Evolutionary conservation across 1,139 yeast species (phyloP).

Genomic region (Geotrichum macrosporum): DNA sequence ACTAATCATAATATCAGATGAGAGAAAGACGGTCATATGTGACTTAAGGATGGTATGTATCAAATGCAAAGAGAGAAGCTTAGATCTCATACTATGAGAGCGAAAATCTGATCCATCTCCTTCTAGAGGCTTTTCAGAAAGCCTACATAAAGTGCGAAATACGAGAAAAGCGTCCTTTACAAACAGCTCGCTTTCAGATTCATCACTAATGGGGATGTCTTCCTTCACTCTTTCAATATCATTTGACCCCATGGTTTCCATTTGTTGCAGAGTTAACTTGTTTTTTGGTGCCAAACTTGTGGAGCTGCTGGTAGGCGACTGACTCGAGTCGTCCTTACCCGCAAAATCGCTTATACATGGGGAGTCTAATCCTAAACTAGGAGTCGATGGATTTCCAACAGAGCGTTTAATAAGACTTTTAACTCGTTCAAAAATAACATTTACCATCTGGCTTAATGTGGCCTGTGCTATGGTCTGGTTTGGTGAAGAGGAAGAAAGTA

Average conservation of each 20-base stretch:
- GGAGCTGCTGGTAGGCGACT: background rate
- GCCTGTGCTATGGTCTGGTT: conserved; percentile 97
- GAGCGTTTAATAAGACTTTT: conserved; percentile 27
- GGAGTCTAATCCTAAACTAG: conserved; percentile 10
- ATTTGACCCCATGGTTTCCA: conserved; percentile 26
- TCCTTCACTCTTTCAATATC: conserved; percentile 23
- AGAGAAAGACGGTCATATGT: conserved; percentile 76
- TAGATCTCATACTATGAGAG: conserved; percentile 88
- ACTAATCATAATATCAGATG: conserved; percentile 57
- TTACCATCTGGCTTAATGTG: conserved; percentile 83
- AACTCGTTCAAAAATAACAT: conserved; percentile 80
- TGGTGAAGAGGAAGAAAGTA: conserved; percentile 70
- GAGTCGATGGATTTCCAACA: conserved; percentile 12
- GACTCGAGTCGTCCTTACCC: background rate
- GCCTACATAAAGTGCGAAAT: conserved; percentile 90
- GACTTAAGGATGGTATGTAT: conserved; percentile 81
- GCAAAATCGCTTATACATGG: conserved; percentile 7
- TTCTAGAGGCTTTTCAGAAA: conserved; percentile 78
- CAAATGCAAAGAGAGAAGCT: conserved; percentile 79
- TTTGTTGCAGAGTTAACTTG: conserved; percentile 29
- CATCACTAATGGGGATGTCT: conserved; percentile 27
- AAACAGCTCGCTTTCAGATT: conserved; percentile 58
- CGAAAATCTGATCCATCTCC: conserved; percentile 71
- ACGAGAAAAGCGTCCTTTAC: conserved; percentile 90
- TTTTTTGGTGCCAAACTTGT: background rate